Evolutionary conservation across 305 asterid species (phyloP).

Genomic region (Rubia tinctorum): DNA sequence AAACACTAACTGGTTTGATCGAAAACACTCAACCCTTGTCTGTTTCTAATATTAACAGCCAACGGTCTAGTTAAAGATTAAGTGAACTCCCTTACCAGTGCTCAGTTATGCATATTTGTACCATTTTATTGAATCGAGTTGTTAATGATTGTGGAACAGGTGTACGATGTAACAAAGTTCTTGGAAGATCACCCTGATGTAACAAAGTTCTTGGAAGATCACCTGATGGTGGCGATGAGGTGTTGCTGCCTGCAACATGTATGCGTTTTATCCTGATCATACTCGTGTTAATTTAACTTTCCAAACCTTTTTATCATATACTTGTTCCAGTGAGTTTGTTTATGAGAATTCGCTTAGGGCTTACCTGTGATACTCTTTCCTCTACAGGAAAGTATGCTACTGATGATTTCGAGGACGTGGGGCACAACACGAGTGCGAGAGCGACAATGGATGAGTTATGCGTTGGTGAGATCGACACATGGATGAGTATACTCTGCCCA

Average conservation of each 20-base stretch:
- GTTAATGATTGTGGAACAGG: conserved; percentile 34
- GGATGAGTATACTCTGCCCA: conserved; percentile 68
- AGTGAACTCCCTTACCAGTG: no score
- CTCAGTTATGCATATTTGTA: no score
- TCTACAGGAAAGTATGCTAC: conserved; percentile 84
- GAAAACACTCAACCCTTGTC: no score
- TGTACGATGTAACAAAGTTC: conserved; percentile 79
- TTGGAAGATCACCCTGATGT: conserved; percentile 94
- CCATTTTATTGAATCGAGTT: neutral
- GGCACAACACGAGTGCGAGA: conserved; percentile 76
- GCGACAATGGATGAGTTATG: conserved; percentile 61
- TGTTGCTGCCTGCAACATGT: conserved; percentile 79
- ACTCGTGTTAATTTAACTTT: no score
- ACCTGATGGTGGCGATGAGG: conserved; percentile 98
- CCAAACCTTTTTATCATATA: neutral
- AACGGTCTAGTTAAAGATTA: no score
- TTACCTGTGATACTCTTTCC: conserved; percentile 2
- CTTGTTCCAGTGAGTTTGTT: neutral
- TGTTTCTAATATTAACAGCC: no score
- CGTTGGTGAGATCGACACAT: conserved; percentile 59
- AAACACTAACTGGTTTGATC: no score
- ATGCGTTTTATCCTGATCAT: neutral
- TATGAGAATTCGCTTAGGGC: no score
- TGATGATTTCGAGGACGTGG: conserved; percentile 89
- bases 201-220: no score